Evolutionary conservation across 1,139 yeast genomes (phyloP).

Genomic region (Geotrichum bryndzae): DNA sequence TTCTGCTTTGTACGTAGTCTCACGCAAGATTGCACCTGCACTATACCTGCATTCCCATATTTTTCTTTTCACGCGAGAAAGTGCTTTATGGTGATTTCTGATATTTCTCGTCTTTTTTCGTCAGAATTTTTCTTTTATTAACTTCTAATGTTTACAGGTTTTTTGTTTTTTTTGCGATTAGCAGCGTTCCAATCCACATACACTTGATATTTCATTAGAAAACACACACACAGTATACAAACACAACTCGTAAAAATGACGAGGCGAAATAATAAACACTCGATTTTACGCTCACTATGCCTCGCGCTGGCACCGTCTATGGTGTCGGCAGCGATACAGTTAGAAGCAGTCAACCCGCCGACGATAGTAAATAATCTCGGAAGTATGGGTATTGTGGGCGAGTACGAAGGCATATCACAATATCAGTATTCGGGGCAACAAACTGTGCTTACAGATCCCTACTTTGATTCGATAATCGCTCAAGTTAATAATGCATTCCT

Average conservation of each 20-base stretch:
- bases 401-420: slow-evolving; percentile 54
- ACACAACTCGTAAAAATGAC: slow-evolving; percentile 7
- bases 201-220: neutral
- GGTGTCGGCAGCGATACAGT: slow-evolving; percentile 1
- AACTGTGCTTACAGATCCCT: slow-evolving; percentile 23
- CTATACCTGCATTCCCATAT: too few relatives aligned
- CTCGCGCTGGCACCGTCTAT: slow-evolving; percentile 3
- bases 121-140: neutral
- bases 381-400: slow-evolving; percentile 57
- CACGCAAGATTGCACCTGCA: too few relatives aligned
- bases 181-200: neutral
- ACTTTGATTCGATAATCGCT: slow-evolving; percentile 24
- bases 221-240: neutral
- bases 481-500: slow-evolving; percentile 25
- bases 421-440: slow-evolving; percentile 51
- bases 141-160: neutral
- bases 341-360: slow-evolving; percentile 27
- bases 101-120: neutral
- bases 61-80: too few relatives aligned
- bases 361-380: slow-evolving; percentile 31
- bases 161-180: neutral
- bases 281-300: slow-evolving; percentile 7
- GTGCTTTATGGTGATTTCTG: too few relatives aligned
- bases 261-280: slow-evolving; percentile 1
- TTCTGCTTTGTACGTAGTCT: too few relatives aligned